Evolutionary conservation across 2,329 filamentous ascomycete species (phyloP), one percentile per base, ranked within the genome.

Genomic region (Sporothrix variecibatus): DNA sequence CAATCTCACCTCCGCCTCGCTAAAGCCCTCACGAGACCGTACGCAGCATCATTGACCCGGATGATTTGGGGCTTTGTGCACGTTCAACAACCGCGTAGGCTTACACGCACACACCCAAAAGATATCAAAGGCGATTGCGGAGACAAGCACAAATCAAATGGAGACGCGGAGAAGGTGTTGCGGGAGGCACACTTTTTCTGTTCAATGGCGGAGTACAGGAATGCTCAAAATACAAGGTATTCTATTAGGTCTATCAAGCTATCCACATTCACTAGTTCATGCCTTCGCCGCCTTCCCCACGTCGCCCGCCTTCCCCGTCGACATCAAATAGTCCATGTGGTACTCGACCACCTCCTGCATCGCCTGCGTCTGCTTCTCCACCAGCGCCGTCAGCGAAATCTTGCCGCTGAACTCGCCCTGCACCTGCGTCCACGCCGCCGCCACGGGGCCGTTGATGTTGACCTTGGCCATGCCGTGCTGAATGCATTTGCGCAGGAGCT

Each of bases 361-460:
- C 3, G 77, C 75, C 8, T 51, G 23, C 7, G 77, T 78, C 1
- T 76, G 78, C 68, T 79, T 77, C 70, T 79, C 77, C 34, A 79
- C 73, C 15, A 80, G 28, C 15, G 78, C 31, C n/a, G 85, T 86
- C 76, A 86, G 78, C 23, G 85, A 84, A 20, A 64, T 34, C 79
- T 84, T 84, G 1, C 84, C 84, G 43, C 78, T 77, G 83, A 85
- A 85, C 80, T 85, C 82, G 73, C 83, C 79, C 80, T 85, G 84
- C 58, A 84, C 82, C 6, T 64, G 31, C 9, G 58, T 64, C 58
- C 58, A 64, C 34, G 31, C 58, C 31, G 79, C 79, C 5, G 83
- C 83, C 83, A 87, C 84, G 56, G 84, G 84, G 80, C 85, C 85
- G 80, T 87, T 87, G 80, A 87, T 85, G 76, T 87, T 87, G 76